phyloP scores from a whole-genome alignment of 169 alveolate species.

The Plasmodium inui region DNA sequence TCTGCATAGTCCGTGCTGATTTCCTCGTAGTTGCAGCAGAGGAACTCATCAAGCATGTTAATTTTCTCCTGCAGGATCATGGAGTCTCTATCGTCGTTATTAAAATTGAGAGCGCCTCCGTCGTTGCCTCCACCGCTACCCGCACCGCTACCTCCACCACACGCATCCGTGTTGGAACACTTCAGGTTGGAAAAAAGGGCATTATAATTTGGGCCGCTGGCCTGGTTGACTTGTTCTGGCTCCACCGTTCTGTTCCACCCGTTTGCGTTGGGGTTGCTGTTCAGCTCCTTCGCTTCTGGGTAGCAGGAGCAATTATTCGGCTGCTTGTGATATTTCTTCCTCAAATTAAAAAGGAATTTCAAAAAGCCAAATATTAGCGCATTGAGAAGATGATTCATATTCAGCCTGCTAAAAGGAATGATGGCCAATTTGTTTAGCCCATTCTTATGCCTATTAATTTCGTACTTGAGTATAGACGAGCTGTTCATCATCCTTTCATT shows the following conservation, averaged over 20 bases:
- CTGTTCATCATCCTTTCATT: constrained; percentile 41
- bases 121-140: too few species aligned
- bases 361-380: constrained; percentile 58
- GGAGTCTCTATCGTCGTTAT: constrained; percentile 1
- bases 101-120: not conserved
- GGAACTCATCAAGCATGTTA: not conserved
- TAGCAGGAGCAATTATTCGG: constrained; percentile 29
- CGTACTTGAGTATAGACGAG: constrained; percentile 18
- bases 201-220: not conserved
- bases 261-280: not conserved
- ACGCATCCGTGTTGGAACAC: not conserved
- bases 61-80: not conserved
- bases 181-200: not conserved
- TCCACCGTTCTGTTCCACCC: not conserved
- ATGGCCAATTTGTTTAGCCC: constrained; percentile 52
- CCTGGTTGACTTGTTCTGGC: not conserved
- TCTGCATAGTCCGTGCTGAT: not conserved
- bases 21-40: constrained; percentile 1
- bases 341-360: constrained; percentile 62
- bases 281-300: not conserved
- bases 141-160: not conserved
- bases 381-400: constrained; percentile 35
- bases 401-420: constrained; percentile 65
- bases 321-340: constrained; percentile 49
- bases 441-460: constrained; percentile 46